These are phyloP conservation scores for Citrullus mucosospermus DNA, from an alignment of 306 rosid genomes.

Conservation along the genomic window DNA sequence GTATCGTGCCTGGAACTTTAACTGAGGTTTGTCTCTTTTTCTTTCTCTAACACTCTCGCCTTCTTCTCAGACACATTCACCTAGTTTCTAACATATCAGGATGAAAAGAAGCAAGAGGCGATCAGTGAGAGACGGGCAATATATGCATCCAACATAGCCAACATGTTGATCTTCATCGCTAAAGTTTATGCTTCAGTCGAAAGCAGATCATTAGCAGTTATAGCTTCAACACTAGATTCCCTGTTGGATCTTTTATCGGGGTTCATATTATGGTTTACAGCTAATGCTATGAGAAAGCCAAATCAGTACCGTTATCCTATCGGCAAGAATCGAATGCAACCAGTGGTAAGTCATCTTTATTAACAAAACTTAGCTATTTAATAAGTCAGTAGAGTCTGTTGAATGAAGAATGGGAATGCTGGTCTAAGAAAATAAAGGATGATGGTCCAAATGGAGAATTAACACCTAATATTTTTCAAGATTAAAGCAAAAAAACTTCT, in stretches of 20 bases:
- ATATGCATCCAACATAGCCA: constrained; percentile 57
- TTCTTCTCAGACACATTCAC: not conserved
- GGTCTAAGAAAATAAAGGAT: not conserved
- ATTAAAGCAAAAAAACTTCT: not conserved
- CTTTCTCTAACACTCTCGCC: constrained; percentile 3
- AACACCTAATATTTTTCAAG: not conserved
- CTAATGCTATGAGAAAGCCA: constrained; percentile 72
- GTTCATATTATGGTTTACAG: constrained; percentile 81
- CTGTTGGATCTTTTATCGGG: constrained; percentile 89
- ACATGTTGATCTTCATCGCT: constrained; percentile 59
- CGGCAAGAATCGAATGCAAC: constrained; percentile 90
- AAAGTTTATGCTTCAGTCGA: constrained; percentile 66
- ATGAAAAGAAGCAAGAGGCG: constrained; percentile 37
- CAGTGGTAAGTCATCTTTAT: constrained; percentile 44
- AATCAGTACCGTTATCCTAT: constrained; percentile 58
- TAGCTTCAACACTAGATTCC: constrained; percentile 91
- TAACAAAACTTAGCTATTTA: not conserved
- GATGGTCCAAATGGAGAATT: not conserved
- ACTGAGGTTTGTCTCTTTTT: constrained; percentile 22
- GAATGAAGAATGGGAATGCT: not conserved
- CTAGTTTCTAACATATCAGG: constrained; percentile 16
- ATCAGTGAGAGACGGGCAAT: constrained; percentile 54
- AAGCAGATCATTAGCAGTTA: constrained; percentile 93
- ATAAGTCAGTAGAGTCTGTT: not conserved
- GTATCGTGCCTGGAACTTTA: constrained; percentile 31